phyloP scores from a whole-genome alignment of 2,329 filamentous ascomycete genomes.

The Trichothecium sympodiale region DNA sequence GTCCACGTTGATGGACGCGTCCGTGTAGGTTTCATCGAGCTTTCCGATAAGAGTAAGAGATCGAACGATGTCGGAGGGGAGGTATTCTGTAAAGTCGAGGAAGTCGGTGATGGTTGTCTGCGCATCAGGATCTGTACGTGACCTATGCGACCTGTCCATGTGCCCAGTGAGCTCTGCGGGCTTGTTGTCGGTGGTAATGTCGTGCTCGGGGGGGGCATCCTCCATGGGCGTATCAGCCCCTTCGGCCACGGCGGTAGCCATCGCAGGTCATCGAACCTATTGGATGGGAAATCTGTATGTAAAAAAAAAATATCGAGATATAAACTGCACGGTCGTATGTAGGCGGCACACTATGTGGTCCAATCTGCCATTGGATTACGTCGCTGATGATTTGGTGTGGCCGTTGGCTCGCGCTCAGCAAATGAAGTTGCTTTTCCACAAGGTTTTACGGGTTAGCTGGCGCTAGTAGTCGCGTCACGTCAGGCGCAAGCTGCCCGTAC shows the following conservation, averaged over 20 bases:
- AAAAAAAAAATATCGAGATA: too few relatives aligned
- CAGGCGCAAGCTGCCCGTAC: too few relatives aligned
- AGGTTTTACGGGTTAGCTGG: too few relatives aligned
- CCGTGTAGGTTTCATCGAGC: constrained; percentile 47
- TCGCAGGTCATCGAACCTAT: too few relatives aligned
- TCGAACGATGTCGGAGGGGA: constrained; percentile 54
- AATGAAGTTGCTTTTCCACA: too few relatives aligned
- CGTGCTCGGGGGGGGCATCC: constrained; percentile 15
- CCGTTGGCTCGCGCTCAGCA: too few relatives aligned
- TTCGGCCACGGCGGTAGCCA: neutral
- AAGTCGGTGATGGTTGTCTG: constrained; percentile 61
- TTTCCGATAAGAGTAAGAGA: constrained; percentile 55
- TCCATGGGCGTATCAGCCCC: neutral
- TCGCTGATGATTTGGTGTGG: too few relatives aligned
- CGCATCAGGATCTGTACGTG: constrained; percentile 53
- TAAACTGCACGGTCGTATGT: too few relatives aligned
- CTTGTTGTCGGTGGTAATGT: constrained; percentile 11
- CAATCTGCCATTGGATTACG: too few relatives aligned
- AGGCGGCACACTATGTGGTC: too few relatives aligned
- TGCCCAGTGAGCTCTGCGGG: neutral
- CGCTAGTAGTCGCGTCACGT: too few relatives aligned
- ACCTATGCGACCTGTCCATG: constrained; percentile 30
- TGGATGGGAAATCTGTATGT: too few relatives aligned
- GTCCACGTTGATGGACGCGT: constrained; percentile 43
- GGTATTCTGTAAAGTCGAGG: constrained; percentile 59